Evolutionary conservation across 805 yeast genomes (phyloP).

Genomic region (Wickerhamiella cacticola): DNA sequence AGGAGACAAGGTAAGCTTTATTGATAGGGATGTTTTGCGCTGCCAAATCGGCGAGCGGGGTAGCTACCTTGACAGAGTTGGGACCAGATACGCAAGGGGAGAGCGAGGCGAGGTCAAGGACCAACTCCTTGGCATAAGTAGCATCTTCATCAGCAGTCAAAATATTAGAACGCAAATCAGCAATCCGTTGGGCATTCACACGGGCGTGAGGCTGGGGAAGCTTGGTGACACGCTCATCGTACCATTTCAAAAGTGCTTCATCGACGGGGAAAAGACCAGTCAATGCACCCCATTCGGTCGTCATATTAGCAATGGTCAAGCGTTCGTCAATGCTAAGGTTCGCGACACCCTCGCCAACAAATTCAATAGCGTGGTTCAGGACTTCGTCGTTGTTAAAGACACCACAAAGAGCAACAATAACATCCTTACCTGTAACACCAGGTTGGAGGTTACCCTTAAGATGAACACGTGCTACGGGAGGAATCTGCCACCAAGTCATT

Average conservation of each 20-base stretch:
- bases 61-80: conserved; percentile 87
- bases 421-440: conserved; percentile 93
- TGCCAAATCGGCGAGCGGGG: conserved; percentile 62
- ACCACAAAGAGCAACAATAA: conserved; percentile 93
- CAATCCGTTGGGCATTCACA: conserved; percentile 51
- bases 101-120: conserved; percentile 64
- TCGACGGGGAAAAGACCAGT: conserved; percentile 98
- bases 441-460: conserved; percentile 66
- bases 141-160: conserved; percentile 62
- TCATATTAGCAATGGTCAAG: conserved; percentile 76
- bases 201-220: conserved; percentile 74
- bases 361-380: conserved; percentile 43
- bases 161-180: conserved; percentile 36
- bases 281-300: conserved; percentile 98
- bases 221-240: conserved; percentile 45
- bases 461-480: conserved; percentile 94
- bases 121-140: conserved; percentile 74
- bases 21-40: conserved; percentile 62
- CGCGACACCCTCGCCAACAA: conserved; percentile 25
- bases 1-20: conserved; percentile 95
- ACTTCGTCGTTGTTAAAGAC: conserved; percentile 85
- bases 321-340: conserved; percentile 26
- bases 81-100: conserved; percentile 94
- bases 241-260: conserved; percentile 61
- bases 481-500: conserved; percentile 99